Evolutionary conservation across 805 yeast species (phyloP), one percentile per base, ranked within the genome.

Genomic region (Zygosaccharomyces siamensis): DNA sequence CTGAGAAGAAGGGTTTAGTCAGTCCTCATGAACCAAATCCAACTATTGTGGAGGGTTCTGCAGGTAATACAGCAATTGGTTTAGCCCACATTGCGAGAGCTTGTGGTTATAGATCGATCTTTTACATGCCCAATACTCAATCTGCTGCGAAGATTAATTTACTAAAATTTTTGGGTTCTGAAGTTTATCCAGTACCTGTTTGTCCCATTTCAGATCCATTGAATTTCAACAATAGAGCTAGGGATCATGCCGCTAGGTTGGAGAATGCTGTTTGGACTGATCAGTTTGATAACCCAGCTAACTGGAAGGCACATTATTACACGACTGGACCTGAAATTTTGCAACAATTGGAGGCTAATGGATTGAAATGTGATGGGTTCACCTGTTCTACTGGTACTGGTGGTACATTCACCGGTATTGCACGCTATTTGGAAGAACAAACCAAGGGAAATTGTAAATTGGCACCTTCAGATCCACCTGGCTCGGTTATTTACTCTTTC

Each of bases 31-130:
- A 50, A 26, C 55, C 57, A 4, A 37, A 46, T 37, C 96, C 93
- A 30, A 89, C 96, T 2, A 79, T 89, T 27, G 90, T 89, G 14
- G 97, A 89, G 68, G 96, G 96, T 6, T 88, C 96, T 10, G 97
- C 97, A 3, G 97, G 97, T 28, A 89, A 89, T 70, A 89, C 97
- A n/a, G 97, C 96, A 14, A 89, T 89, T 57, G 96, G 96, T 1
- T 71, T 89, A 48, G 96, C 96, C 5, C 84, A 80, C 56, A 80
- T 83, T 39, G 86, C 95, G 63, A 74, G 95, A 31, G 78, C 90
- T 42, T 79, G 83, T 57, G 96, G 96, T 27, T 89, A 89, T 73
- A 79, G 84, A 48, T 81, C 93, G 65, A 81, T 89, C 43, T 85
- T 89, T 50, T 89, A 87, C 72, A 88, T 89, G 89, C 97, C 97